Percentiles rank a stretch among this genome's conserved stretches.
These are phyloP conservation scores for Naematelia aurantialba DNA, from an alignment of 768 basidiomycete species.

Conservation along the genomic window DNA sequence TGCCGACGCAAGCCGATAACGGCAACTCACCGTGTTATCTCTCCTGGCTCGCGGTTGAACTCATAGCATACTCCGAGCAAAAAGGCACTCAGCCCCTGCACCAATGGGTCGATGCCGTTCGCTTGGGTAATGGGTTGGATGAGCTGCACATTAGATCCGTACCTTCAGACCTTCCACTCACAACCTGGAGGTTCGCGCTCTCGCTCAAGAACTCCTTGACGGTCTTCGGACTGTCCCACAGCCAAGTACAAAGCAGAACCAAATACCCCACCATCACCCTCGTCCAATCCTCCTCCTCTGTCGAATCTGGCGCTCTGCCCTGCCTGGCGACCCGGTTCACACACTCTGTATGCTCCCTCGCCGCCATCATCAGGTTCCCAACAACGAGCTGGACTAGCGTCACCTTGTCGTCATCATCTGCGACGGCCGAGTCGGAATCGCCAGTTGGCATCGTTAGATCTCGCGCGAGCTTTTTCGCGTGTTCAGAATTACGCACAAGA, in stretches of 20 bases:
- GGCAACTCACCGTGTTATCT: slow-evolving; percentile 78
- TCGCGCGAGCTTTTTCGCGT: slow-evolving; percentile 52
- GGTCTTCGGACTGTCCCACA: slow-evolving; percentile 89
- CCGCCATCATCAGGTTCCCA: slow-evolving; percentile 82
- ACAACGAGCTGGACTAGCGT: slow-evolving; percentile 76
- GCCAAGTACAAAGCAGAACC: slow-evolving; percentile 79
- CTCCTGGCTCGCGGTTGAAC: slow-evolving; percentile 90
- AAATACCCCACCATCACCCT: slow-evolving; percentile 81
- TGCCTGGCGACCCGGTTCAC: slow-evolving; percentile 61
- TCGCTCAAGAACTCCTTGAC: slow-evolving; percentile 82
- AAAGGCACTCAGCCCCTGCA: slow-evolving; percentile 87
- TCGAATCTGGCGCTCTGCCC: slow-evolving; percentile 50
- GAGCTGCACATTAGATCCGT: slow-evolving; percentile 58
- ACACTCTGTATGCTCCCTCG: slow-evolving; percentile 59
- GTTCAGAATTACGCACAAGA: slow-evolving; percentile 52
- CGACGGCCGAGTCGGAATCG: slow-evolving; percentile 35
- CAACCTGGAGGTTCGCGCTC: slow-evolving; percentile 83
- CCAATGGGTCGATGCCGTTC: slow-evolving; percentile 74
- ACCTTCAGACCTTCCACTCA: slow-evolving; percentile 55
- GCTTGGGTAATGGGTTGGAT: slow-evolving; percentile 92
- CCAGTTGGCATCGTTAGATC: slow-evolving; percentile 47
- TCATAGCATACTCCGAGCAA: slow-evolving; percentile 92
- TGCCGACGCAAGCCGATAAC: not conserved
- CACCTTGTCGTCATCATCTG: slow-evolving; percentile 57
- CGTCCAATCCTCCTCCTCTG: slow-evolving; percentile 83